Base-by-base conservation (phyloP, 805 yeast genomes). In the Starmerella floricola region DNA sequence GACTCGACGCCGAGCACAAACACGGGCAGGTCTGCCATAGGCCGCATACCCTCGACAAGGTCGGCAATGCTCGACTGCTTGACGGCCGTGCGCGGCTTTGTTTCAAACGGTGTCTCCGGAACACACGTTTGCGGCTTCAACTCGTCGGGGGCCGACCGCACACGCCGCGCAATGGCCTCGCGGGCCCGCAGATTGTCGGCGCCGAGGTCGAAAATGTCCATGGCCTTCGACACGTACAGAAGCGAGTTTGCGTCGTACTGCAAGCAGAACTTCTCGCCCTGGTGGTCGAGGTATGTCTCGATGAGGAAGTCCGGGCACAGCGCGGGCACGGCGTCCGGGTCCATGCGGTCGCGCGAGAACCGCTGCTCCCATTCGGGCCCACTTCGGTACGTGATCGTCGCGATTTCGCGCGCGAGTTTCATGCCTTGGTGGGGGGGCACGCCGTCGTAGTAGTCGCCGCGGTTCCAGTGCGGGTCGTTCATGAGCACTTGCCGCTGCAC, bases 311-410 rank as follows among this genome's bases (percentile, higher is more conserved):
- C 96, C 0, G 96, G 94, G 60, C 96, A 87, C 26, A 87, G 65
- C 0, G 94, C 94, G 2, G 95, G 95, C 12, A 79, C 73, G 47
- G 67, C 68, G 1, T 75, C 64, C 16, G 85, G 88, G 56, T 84
- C 86, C 0, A 93, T 79, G 46, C 96, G 68, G 53, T 80, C 84
- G 42, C 93, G 74, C 3, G 95, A 95, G 59, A 87, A 87, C 46
- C 96, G 66, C 47, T 77, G 74, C 60, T 87, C 96, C 96, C 96
- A 87, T 62, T 87, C 96, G 1, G 96, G 96, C 2, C 96, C 96
- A 1, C 94, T 83, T 52, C 96, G 69, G 60, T 87, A 87, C 0
- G 95, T 85, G 42, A 87, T 83, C 0, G 96, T 87, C 26, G 95
- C 95, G 37, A 87, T 84, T 60, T 85, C 94, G 49, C 96, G 70